A percentile compares a stretch with the other conserved stretches of the same genome.
phyloP scores from a whole-genome alignment of 768 basidiomycete genomes.

The Amanita pallidorosea region DNA sequence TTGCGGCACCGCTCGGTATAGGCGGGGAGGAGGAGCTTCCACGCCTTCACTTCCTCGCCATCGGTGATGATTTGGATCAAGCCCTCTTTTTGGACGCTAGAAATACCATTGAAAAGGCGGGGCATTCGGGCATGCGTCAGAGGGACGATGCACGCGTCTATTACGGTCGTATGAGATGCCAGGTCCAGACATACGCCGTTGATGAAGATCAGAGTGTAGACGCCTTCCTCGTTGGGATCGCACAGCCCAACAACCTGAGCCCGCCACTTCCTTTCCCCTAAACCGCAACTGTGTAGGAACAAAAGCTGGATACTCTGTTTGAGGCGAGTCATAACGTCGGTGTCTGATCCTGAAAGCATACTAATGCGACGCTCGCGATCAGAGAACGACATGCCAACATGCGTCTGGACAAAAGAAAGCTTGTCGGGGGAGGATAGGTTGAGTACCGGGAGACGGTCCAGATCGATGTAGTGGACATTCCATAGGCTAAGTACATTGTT shows the following conservation, averaged over 20 bases:
- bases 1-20: constrained; percentile 42
- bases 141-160: constrained; percentile 37
- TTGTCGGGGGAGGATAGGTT: constrained; percentile 6
- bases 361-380: constrained; percentile 9
- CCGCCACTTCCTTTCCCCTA: background rate
- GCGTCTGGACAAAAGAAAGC: constrained; percentile 6
- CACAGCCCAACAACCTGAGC: constrained; percentile 15
- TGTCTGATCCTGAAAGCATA: background rate
- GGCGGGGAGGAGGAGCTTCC: constrained; percentile 41
- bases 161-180: constrained; percentile 37
- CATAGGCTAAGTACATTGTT: constrained; percentile 9
- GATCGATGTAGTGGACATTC: constrained; percentile 24
- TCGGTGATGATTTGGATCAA: constrained; percentile 11
- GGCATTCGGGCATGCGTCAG: constrained; percentile 10
- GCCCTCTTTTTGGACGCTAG: background rate
- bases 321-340: constrained; percentile 6
- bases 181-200: constrained; percentile 35
- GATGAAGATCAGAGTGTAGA: constrained; percentile 35
- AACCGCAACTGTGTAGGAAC: constrained; percentile 1
- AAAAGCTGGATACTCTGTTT: constrained; percentile 9
- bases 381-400: constrained; percentile 7
- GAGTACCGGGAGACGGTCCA: constrained; percentile 15
- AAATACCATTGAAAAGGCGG: background rate
- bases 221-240: constrained; percentile 11
- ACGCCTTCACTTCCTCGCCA: constrained; percentile 27